Conservation (phyloP, 108 stramenopile species). For the Skeletonema tropicum region DNA sequence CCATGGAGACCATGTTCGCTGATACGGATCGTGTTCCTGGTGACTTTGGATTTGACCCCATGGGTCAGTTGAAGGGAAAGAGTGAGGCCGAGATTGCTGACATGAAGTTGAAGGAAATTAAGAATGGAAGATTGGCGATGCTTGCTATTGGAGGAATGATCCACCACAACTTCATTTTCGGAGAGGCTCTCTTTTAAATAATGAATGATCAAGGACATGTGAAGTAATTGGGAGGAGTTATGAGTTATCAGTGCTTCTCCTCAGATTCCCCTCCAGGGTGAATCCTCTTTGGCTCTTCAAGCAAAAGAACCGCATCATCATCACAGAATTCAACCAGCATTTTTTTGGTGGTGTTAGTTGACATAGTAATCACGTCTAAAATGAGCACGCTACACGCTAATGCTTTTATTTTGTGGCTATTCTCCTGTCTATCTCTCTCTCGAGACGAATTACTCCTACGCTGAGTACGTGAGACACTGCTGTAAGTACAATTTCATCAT, state of each 20-base stretch:
- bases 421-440: no score
- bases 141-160: slow-evolving; percentile 72
- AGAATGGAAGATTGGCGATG: slow-evolving; percentile 89
- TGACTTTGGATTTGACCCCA: slow-evolving; percentile 84
- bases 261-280: not conserved
- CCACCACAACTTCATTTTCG: slow-evolving; percentile 90
- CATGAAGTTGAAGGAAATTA: slow-evolving; percentile 83
- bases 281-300: not conserved
- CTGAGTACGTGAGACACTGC: no score
- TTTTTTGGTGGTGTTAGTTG: not conserved
- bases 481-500: no score
- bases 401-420: not conserved
- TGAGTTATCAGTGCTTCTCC: not conserved
- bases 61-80: slow-evolving; percentile 72
- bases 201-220: not conserved
- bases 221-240: not conserved
- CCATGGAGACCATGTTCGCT: slow-evolving; percentile 88
- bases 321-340: not conserved
- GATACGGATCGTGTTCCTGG: slow-evolving; percentile 79
- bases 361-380: not conserved
- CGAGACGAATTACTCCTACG: no score
- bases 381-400: not conserved
- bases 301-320: not conserved
- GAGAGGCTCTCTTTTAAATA: slow-evolving; percentile 76
- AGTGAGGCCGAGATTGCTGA: slow-evolving; percentile 63